Evolutionary conservation across 352 stramenopile genomes (phyloP).

Genomic region (Salisapilia sapeloensis): DNA sequence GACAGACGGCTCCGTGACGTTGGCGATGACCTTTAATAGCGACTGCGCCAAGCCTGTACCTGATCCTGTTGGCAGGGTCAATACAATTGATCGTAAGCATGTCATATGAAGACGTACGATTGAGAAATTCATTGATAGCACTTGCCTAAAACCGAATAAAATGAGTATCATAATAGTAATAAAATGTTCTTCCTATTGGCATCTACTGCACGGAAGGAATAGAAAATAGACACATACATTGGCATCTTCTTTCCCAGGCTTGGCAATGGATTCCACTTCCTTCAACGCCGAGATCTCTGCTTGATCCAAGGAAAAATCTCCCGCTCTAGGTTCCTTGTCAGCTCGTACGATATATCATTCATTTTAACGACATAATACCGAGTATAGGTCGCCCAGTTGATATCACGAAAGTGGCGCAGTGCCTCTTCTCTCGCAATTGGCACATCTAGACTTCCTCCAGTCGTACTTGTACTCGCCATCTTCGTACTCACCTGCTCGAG

Average conservation of each 20-base stretch:
- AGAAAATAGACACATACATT: slow-evolving; percentile 18
- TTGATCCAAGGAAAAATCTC: slow-evolving; percentile 73
- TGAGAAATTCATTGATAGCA: slow-evolving; percentile 54
- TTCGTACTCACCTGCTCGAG: too few species aligned
- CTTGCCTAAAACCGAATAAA: slow-evolving; percentile 17
- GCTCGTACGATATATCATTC: neutral
- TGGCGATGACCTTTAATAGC: slow-evolving; percentile 75
- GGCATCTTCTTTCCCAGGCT: slow-evolving; percentile 33
- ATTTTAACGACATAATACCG: slow-evolving; percentile 14
- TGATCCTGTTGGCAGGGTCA: too few species aligned
- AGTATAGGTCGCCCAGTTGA: slow-evolving; percentile 82
- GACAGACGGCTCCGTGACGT: slow-evolving; percentile 76
- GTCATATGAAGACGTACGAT: too few species aligned
- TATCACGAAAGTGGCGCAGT: slow-evolving; percentile 75
- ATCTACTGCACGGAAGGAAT: too few species aligned
- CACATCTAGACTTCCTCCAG: slow-evolving; percentile 38
- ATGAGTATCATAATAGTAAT: too few species aligned
- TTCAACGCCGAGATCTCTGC: slow-evolving; percentile 73
- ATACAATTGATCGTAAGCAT: too few species aligned
- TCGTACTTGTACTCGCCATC: too few species aligned
- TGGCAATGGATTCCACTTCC: slow-evolving; percentile 62
- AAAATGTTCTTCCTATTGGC: too few species aligned
- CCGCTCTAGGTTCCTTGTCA: slow-evolving; percentile 14
- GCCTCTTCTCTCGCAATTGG: slow-evolving; percentile 61
- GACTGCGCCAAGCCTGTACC: slow-evolving; percentile 34